Base-by-base conservation (phyloP, 2,329 filamentous ascomycete species). In the Sporothrix pallida region DNA sequence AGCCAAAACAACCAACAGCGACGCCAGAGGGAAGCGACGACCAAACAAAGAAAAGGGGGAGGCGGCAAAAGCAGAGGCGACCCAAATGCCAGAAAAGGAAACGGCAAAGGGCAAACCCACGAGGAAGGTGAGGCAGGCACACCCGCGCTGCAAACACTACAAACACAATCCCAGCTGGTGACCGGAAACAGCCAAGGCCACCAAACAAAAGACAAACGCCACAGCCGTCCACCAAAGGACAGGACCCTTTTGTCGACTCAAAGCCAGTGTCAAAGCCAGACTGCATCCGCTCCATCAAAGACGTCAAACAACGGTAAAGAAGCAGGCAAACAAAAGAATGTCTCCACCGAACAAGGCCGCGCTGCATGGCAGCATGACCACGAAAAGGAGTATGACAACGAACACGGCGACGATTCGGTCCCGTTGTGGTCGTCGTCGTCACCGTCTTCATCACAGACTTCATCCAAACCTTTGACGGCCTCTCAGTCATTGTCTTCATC, bases 121-220 rank as follows among this genome's bases (percentile, higher is more conserved):
- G 31, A 46, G 26, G n/a, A 62, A 20, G n/a, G 54, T 46, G 44
- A 62, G 23, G 67, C 48, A 69, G 67, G 48, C 67, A 17, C 48
- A 15, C 13, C 26, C 46, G 48, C 5, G 26, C 48, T 9, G 15
- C 10, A 37, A 5, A 7, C 9, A 15, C 26, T 48, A 37, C 58
- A 62, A n/a, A 7, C 13, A 20, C 62, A 48, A n/a, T 20, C 4
- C 20, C 62, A 67, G 67, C 48, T 52, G 65, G 44, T 26, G 17
- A 50, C 67, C 67, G 67, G 46, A 69, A 69, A 69, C 67, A 69
- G 67, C 67, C 31, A 69, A 52, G 17, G 65, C 9, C 65, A 54
- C 37, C 48, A 54, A n/a, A 6, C 8, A 31, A 48, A 69, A 37
- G 48, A 68, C 65, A 68, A 52, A 20, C 46, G 23, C 46, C 13